Percentiles rank a stretch among this genome's conserved stretches.
Evolutionary conservation across 768 basidiomycete species (phyloP).

Genomic region (Tulasnella sp.): DNA sequence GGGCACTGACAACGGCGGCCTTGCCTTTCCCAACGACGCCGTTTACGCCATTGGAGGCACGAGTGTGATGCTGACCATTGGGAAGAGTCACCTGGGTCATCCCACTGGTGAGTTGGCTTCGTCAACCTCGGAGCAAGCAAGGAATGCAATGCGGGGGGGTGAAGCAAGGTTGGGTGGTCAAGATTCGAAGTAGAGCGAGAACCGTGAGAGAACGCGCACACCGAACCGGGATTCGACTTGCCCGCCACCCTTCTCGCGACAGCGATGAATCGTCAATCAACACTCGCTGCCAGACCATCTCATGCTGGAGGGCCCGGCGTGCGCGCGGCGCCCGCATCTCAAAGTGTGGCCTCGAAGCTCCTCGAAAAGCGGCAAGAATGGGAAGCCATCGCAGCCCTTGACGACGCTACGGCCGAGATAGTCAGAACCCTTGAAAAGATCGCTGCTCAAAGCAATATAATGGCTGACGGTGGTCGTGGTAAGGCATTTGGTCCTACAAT

Average conservation of each 20-base stretch:
- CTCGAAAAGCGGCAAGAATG: slow-evolving; percentile 30
- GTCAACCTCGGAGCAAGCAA: not conserved
- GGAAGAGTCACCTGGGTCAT: not conserved
- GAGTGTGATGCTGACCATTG: not conserved
- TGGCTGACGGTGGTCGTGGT: slow-evolving; percentile 31
- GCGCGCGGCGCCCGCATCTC: not conserved
- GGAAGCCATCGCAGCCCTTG: slow-evolving; percentile 26
- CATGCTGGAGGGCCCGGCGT: not conserved
- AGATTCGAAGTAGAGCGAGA: no score
- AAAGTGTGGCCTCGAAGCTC: slow-evolving; percentile 17
- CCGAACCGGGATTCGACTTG: not conserved
- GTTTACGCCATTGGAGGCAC: slow-evolving; percentile 7
- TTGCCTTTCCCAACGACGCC: not conserved
- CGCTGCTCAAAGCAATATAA: slow-evolving; percentile 27
- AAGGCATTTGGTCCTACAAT: slow-evolving; percentile 17
- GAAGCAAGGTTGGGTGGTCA: no score
- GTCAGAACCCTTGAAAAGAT: slow-evolving; percentile 26
- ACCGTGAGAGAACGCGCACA: no score
- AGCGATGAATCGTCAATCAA: slow-evolving; percentile 9
- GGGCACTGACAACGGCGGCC: not conserved
- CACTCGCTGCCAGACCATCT: slow-evolving; percentile 3
- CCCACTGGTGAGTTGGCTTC: not conserved
- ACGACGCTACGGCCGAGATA: slow-evolving; percentile 24
- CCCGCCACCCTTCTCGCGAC: not conserved
- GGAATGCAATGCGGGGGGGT: not conserved